These are phyloP conservation scores for Aspergillus ellipticus DNA, from an alignment of 495 filamentous ascomycete genomes.

Conservation along the genomic window DNA sequence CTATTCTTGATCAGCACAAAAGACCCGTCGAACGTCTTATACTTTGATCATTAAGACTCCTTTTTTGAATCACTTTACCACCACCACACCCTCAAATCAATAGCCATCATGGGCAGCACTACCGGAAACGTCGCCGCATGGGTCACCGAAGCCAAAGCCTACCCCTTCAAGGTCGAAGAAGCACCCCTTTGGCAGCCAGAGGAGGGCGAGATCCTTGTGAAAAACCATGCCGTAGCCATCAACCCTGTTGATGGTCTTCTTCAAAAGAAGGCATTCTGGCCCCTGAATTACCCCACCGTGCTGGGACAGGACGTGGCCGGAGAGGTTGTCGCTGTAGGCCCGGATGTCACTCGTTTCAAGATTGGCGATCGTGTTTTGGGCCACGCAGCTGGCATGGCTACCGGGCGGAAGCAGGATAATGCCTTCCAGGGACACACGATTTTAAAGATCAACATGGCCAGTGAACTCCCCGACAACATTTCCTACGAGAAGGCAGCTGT, in stretches of 20 bases:
- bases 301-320: conserved; percentile 48
- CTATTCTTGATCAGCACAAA: too few species aligned
- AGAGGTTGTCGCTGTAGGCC: conserved; percentile 31
- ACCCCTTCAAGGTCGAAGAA: conserved; percentile 30
- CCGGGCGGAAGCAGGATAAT: conserved; percentile 18
- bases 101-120: not conserved
- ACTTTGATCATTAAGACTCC: too few species aligned
- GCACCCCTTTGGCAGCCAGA: conserved; percentile 31
- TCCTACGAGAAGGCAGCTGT: conserved; percentile 32
- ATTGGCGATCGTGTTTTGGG: conserved; percentile 30
- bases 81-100: not conserved
- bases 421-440: conserved; percentile 31
- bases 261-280: conserved; percentile 7
- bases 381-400: conserved; percentile 9
- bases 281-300: conserved; percentile 21
- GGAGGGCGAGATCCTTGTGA: conserved; percentile 31
- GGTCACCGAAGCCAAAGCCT: conserved; percentile 22
- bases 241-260: conserved; percentile 40
- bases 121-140: conserved; percentile 35
- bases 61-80: too few species aligned
- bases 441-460: conserved; percentile 10
- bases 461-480: conserved; percentile 8
- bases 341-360: conserved; percentile 23
- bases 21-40: too few species aligned
- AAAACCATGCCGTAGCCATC: conserved; percentile 37